Evolutionary conservation across 1,284 basidiomycete species (phyloP), one percentile per base, ranked within the genome.

Genomic region (Cutaneotrichosporon spelunceum): DNA sequence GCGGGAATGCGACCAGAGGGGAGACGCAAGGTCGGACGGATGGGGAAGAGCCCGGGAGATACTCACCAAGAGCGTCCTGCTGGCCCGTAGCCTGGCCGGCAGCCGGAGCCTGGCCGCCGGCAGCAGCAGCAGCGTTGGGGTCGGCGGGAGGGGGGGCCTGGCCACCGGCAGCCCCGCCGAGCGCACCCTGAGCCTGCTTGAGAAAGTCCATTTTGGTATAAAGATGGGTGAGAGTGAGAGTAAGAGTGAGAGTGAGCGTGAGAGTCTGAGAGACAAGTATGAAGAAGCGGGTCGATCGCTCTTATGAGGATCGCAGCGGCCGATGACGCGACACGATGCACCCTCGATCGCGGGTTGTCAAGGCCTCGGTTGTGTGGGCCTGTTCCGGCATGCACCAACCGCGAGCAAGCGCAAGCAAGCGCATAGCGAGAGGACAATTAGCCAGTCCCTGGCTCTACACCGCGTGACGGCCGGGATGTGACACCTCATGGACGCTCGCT

Each of bases 31-130:
- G 1, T n/a, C n/a, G n/a, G n/a, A n/a, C n/a, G n/a, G n/a, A n/a
- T n/a, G n/a, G n/a, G n/a, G n/a, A n/a, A n/a, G n/a, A n/a, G n/a
- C n/a, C n/a, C n/a, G n/a, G n/a, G n/a, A 7, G 23, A n/a, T 5
- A 60, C 54, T 30, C 66, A 77, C 79, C 78, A 56, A 80, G 71
- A 53, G 70, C 71, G 57, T 79, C 77, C 68, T 76, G 74, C 65
- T 78, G 71, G 33, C 72, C 70, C 16, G 68, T 67, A 26, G 59
- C 59, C 39, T 55, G 42, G 58, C 58, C 56, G 30, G 44, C n/a
- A n/a, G n/a, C n/a, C n/a, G n/a, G n/a, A n/a, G n/a, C 21, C 45
- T 48, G 47, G 24, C n/a, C n/a, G n/a, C n/a, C 39, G 19, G 57
- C 47, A 29, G 59, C 48, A 47, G 44, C 52, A 33, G 42, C 59